Evolutionary conservation across 108 stramenopile genomes (phyloP).

Genomic region (Skeletonema grethae): DNA sequence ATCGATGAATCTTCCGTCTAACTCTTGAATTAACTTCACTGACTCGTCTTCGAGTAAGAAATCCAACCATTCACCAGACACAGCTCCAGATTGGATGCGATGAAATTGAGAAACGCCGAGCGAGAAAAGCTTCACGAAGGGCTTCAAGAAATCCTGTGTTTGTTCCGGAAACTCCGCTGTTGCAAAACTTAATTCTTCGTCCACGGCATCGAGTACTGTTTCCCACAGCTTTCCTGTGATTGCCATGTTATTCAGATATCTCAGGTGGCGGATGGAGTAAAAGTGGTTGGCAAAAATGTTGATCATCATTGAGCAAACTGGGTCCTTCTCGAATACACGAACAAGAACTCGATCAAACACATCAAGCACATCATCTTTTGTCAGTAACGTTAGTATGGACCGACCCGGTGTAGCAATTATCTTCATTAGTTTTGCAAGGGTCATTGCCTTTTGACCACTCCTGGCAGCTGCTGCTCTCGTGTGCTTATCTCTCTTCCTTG

Average conservation of each 20-base stretch:
- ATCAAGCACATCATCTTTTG: constrained; percentile 62
- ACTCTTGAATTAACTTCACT: constrained; percentile 74
- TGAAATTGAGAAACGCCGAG: constrained; percentile 86
- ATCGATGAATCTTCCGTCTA: constrained; percentile 76
- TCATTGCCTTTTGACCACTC: constrained; percentile 65
- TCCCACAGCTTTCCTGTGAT: constrained; percentile 81
- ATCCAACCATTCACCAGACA: constrained; percentile 80
- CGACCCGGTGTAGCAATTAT: constrained; percentile 70
- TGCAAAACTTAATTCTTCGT: constrained; percentile 75
- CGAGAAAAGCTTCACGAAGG: constrained; percentile 78
- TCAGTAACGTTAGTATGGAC: constrained; percentile 61
- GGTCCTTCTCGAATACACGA: constrained; percentile 67
- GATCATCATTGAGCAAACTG: constrained; percentile 64
- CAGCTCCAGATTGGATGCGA: constrained; percentile 53
- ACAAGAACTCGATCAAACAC: constrained; percentile 70
- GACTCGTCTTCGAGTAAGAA: constrained; percentile 82
- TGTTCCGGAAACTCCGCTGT: constrained; percentile 64
- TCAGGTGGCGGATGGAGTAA: constrained; percentile 54
- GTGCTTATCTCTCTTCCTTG: constrained; percentile 34
- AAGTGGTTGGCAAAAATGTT: constrained; percentile 66
- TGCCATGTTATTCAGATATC: constrained; percentile 81
- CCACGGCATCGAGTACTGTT: constrained; percentile 81
- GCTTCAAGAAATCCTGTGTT: constrained; percentile 66
- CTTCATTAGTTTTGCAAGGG: constrained; percentile 64
- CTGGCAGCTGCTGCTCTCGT: constrained; percentile 65